These are phyloP conservation scores for Myochromella boudieri DNA, from an alignment of 768 basidiomycete species.

Conservation along the genomic window DNA sequence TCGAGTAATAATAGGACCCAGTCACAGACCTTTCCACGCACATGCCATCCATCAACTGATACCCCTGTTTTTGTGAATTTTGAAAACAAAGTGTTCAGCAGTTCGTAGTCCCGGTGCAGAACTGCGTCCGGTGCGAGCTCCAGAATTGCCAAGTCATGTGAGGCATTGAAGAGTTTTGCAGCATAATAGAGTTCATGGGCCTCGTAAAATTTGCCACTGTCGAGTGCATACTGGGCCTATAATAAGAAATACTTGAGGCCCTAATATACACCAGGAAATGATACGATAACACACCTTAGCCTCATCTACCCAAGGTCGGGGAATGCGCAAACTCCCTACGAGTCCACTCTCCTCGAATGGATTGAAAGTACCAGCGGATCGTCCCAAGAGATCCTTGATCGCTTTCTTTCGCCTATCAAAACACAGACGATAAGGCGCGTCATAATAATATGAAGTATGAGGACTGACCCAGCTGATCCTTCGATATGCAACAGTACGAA, in stretches of 20 bases:
- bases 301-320: slow-evolving; percentile 85
- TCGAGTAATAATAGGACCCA: slow-evolving; percentile 13
- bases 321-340: slow-evolving; percentile 77
- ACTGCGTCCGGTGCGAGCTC: slow-evolving; percentile 89
- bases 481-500: slow-evolving; percentile 92
- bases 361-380: slow-evolving; percentile 64
- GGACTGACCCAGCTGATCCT: slow-evolving; percentile 68
- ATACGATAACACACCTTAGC: slow-evolving; percentile 59
- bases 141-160: slow-evolving; percentile 82
- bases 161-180: slow-evolving; percentile 68
- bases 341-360: slow-evolving; percentile 75
- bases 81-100: slow-evolving; percentile 70
- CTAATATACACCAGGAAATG: slow-evolving; percentile 1
- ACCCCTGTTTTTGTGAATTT: slow-evolving; percentile 58
- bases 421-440: slow-evolving; percentile 2
- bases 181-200: slow-evolving; percentile 78
- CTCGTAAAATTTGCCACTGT: slow-evolving; percentile 59
- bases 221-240: slow-evolving; percentile 68
- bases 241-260: slow-evolving; percentile 1
- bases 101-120: slow-evolving; percentile 59
- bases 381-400: slow-evolving; percentile 75
- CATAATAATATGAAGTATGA: slow-evolving; percentile 31
- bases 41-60: slow-evolving; percentile 75
- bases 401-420: slow-evolving; percentile 72
- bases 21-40: slow-evolving; percentile 73